Conservation (phyloP, 2,329 filamentous ascomycete genomes). For the Fusarium sublunatum region DNA sequence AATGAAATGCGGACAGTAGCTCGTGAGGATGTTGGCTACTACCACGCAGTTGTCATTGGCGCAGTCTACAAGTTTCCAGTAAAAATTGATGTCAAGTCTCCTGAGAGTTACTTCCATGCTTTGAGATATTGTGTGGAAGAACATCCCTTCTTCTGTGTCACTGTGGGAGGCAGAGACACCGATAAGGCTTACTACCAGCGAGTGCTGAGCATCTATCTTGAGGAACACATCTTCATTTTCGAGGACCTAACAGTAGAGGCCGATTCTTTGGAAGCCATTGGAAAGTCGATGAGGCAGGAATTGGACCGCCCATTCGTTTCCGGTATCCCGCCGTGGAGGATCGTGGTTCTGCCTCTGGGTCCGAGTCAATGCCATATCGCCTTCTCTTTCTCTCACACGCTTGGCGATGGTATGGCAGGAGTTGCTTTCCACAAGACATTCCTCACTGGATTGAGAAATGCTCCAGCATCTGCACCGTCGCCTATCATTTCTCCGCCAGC, state of each 20-base stretch:
- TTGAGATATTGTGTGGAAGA: constrained; percentile 33
- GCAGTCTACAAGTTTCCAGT: constrained; percentile 32
- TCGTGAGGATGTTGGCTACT: constrained; percentile 40
- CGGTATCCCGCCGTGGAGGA: constrained; percentile 40
- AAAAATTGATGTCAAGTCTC: constrained; percentile 9
- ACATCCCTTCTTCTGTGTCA: constrained; percentile 39
- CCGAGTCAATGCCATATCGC: constrained; percentile 30
- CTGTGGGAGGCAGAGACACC: constrained; percentile 31
- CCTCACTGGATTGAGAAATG: constrained; percentile 18
- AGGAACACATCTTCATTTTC: constrained; percentile 34
- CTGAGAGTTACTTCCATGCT: constrained; percentile 27
- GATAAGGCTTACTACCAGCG: constrained; percentile 42
- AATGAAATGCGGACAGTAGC: constrained; percentile 41
- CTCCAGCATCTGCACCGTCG: background rate
- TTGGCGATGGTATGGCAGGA: constrained; percentile 42
- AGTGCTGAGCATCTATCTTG: constrained; percentile 26
- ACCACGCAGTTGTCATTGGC: constrained; percentile 40
- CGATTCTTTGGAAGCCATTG: constrained; percentile 14
- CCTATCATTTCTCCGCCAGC: constrained; percentile 8
- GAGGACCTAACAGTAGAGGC: background rate
- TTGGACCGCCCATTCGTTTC: constrained; percentile 33
- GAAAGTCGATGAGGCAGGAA: constrained; percentile 18
- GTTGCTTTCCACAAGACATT: constrained; percentile 41
- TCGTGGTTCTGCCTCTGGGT: constrained; percentile 31
- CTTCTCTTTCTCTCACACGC: constrained; percentile 41